Evolutionary conservation across 768 basidiomycete species (phyloP).

Genomic region (Amylocystis lapponica): DNA sequence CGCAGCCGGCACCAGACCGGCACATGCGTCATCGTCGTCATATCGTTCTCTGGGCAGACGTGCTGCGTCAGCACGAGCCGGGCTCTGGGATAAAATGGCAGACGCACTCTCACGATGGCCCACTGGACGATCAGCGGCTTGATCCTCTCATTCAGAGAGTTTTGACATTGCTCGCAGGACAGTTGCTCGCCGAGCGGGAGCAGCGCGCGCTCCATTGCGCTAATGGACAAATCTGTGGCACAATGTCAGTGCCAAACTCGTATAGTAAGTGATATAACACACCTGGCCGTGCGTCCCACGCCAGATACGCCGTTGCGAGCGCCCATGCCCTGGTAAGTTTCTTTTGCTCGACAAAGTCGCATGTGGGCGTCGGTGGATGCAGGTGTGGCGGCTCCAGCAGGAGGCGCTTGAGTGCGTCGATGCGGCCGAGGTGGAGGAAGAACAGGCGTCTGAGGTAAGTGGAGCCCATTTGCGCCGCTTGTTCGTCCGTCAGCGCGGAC

Average conservation of each 20-base stretch:
- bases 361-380: conserved; percentile 16
- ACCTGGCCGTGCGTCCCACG: conserved; percentile 24
- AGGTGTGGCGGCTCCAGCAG: conserved; percentile 18
- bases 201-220: conserved; percentile 65
- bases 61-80: no score
- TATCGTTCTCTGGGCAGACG: no score
- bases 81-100: no score
- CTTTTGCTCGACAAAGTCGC: conserved; percentile 17
- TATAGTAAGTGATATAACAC: no score
- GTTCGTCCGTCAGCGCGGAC: conserved; percentile 29
- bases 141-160: conserved; percentile 58
- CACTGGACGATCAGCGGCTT: conserved; percentile 66
- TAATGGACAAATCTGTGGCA: conserved; percentile 73
- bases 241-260: no score
- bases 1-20: no score
- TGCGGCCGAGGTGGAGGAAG: conserved; percentile 31
- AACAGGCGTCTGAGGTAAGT: conserved; percentile 36
- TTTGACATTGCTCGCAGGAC: conserved; percentile 58
- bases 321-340: conserved; percentile 25
- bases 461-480: conserved; percentile 33
- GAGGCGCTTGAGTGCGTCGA: conserved; percentile 26
- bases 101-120: conserved; percentile 70
- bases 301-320: conserved; percentile 20
- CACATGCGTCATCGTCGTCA: no score
- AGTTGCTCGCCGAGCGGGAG: conserved; percentile 64